Percentiles rank a stretch among this genome's conserved stretches.
Conservation (phyloP, 768 basidiomycete genomes). For the Kwoniella europaea region DNA sequence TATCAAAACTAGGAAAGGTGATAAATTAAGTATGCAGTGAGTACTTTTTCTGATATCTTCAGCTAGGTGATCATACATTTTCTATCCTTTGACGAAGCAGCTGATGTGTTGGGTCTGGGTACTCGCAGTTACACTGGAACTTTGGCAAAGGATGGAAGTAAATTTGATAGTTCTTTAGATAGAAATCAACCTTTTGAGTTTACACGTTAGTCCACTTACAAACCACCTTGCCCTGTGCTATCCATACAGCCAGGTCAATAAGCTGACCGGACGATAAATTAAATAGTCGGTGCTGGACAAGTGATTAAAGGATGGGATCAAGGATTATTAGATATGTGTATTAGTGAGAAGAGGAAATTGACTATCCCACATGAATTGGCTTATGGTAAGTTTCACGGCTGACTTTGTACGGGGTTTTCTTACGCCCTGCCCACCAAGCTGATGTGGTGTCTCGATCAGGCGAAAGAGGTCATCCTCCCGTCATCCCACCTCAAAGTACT, state of each 20-base stretch:
- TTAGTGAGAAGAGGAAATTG: constrained; percentile 83
- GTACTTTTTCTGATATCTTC: constrained; percentile 16
- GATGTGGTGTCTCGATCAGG: constrained; percentile 22
- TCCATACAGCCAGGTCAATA: neutral
- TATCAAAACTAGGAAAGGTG: constrained; percentile 53
- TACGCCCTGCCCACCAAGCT: neutral
- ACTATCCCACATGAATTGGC: constrained; percentile 80
- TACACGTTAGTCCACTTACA: constrained; percentile 61
- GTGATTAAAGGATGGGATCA: constrained; percentile 60
- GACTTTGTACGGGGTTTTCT: constrained; percentile 50
- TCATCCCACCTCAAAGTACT: constrained; percentile 79
- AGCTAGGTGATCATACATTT: neutral
- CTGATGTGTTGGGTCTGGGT: neutral
- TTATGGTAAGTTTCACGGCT: constrained; percentile 66
- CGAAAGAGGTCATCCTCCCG: constrained; percentile 70
- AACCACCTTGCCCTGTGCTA: too few species aligned
- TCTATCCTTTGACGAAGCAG: neutral
- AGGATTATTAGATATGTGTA: constrained; percentile 70
- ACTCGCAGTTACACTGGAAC: constrained; percentile 71
- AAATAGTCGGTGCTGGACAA: constrained; percentile 56
- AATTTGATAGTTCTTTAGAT: constrained; percentile 89
- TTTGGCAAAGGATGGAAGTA: constrained; percentile 72
- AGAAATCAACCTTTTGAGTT: constrained; percentile 76
- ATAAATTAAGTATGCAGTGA: constrained; percentile 57
- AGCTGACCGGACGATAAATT: neutral